Conservation (phyloP, 75 land plant genomes). For the Cunninghamia lanceolata region DNA sequence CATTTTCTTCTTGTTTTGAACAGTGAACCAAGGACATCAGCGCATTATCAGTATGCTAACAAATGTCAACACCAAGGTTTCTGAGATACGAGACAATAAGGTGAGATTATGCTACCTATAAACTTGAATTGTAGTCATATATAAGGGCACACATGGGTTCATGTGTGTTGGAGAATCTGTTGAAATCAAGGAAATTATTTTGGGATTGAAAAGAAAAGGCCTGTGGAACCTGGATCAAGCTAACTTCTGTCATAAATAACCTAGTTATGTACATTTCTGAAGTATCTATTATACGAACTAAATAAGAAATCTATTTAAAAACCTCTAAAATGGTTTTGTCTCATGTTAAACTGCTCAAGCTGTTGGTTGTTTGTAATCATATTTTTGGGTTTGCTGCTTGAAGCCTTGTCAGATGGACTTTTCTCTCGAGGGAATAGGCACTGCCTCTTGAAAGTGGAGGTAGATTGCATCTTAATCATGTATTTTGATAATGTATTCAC, state of each 20-base stretch:
- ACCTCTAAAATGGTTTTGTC: not conserved
- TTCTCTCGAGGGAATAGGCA: too few species aligned
- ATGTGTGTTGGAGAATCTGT: not conserved
- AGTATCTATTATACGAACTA: not conserved
- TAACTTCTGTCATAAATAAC: not conserved
- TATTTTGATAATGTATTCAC: too few species aligned
- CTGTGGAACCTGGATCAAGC: not conserved
- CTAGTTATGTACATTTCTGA: not conserved
- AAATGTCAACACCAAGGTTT: not conserved
- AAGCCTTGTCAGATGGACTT: not conserved
- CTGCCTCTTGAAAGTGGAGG: too few species aligned
- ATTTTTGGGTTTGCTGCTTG: not conserved
- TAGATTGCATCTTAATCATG: too few species aligned
- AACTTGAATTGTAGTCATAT: not conserved
- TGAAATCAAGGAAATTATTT: not conserved
- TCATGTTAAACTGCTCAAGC: not conserved
- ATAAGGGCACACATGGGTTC: not conserved
- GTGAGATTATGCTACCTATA: not conserved
- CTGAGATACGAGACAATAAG: constrained; percentile 7
- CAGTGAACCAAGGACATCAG: not conserved
- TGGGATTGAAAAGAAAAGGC: not conserved
- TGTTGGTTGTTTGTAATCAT: not conserved
- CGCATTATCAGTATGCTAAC: not conserved
- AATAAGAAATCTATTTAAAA: not conserved
- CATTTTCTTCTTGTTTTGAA: not conserved